These are phyloP conservation scores for Endothia cerciana DNA, from an alignment of 2,329 filamentous ascomycete genomes.

Conservation along the genomic window DNA sequence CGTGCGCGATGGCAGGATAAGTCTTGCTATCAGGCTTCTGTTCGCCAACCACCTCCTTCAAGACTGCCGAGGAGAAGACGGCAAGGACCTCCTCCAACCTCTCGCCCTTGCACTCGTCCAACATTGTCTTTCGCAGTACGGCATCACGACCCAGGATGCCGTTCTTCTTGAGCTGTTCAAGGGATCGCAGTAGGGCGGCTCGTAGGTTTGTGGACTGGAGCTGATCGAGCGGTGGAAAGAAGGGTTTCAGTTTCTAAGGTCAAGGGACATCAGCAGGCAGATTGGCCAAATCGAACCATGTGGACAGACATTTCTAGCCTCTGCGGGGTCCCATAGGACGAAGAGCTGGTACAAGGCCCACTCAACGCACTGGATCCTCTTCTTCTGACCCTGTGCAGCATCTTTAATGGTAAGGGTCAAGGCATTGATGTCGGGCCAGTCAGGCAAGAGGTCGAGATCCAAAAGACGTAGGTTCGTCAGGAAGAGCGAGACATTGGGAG, in stretches of 20 bases:
- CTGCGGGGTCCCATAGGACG: slow-evolving; percentile 77
- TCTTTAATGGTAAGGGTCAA: slow-evolving; percentile 72
- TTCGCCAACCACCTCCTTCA: slow-evolving; percentile 67
- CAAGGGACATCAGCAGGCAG: slow-evolving; percentile 12
- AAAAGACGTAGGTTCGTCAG: slow-evolving; percentile 83
- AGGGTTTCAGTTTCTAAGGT: slow-evolving; percentile 80
- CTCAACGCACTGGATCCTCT: slow-evolving; percentile 80
- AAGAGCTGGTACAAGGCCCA: slow-evolving; percentile 93
- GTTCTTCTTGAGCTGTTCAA: slow-evolving; percentile 87
- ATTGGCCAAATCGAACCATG: background rate
- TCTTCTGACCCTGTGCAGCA: slow-evolving; percentile 74
- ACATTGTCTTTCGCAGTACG: slow-evolving; percentile 87
- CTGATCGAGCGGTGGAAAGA: slow-evolving; percentile 89
- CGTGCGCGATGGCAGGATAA: slow-evolving; percentile 54
- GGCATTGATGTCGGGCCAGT: slow-evolving; percentile 78
- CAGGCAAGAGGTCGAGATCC: slow-evolving; percentile 72
- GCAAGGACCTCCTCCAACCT: slow-evolving; percentile 85
- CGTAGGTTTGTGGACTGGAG: slow-evolving; percentile 90
- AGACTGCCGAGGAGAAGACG: slow-evolving; percentile 79
- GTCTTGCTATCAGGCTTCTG: slow-evolving; percentile 31
- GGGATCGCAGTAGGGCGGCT: slow-evolving; percentile 76
- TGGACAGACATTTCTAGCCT: slow-evolving; percentile 68
- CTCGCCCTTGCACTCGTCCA: slow-evolving; percentile 94
- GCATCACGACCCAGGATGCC: slow-evolving; percentile 79
- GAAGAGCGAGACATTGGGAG: slow-evolving; percentile 67